A percentile compares a stretch with the other conserved stretches of the same genome.
phyloP scores from a whole-genome alignment of 176 grass and related monocot species.

The Hyparrhenia diplandra region DNA sequence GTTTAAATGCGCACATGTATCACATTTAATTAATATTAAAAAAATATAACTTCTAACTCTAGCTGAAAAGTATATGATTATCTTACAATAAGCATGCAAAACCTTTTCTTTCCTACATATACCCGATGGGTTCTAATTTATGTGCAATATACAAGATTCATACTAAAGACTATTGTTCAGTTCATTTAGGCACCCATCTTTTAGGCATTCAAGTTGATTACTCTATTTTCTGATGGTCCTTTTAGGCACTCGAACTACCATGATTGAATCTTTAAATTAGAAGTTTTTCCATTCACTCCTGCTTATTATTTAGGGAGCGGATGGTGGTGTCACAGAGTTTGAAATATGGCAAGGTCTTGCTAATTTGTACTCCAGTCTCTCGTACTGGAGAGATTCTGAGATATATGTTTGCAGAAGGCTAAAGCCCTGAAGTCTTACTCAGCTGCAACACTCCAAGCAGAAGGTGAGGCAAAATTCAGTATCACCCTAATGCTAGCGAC shows the following conservation, averaged over 20 bases:
- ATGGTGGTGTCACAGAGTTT: constrained; percentile 49
- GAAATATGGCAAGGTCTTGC: constrained; percentile 98
- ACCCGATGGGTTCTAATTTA: too few relatives aligned
- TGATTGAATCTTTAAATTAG: too few relatives aligned
- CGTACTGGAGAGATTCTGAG: constrained; percentile 64
- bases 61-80: too few relatives aligned
- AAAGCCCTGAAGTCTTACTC: constrained; percentile 64
- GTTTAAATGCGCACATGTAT: background rate
- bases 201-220: too few relatives aligned
- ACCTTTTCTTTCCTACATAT: too few relatives aligned
- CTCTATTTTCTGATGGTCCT: too few relatives aligned
- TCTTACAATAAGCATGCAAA: too few relatives aligned
- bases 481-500: background rate
- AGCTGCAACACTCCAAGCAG: constrained; percentile 57
- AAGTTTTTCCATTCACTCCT: background rate
- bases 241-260: too few relatives aligned
- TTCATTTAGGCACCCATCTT: too few relatives aligned
- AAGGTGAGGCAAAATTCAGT: constrained; percentile 38
- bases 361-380: constrained; percentile 73
- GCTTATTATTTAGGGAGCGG: constrained; percentile 16
- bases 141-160: too few relatives aligned
- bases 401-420: constrained; percentile 95
- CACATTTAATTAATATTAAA: background rate
- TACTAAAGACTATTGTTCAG: too few relatives aligned
- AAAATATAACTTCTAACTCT: background rate